Evolutionary conservation across 2,329 filamentous ascomycete genomes (phyloP).

Genomic region (Fusarium nematophilum): DNA sequence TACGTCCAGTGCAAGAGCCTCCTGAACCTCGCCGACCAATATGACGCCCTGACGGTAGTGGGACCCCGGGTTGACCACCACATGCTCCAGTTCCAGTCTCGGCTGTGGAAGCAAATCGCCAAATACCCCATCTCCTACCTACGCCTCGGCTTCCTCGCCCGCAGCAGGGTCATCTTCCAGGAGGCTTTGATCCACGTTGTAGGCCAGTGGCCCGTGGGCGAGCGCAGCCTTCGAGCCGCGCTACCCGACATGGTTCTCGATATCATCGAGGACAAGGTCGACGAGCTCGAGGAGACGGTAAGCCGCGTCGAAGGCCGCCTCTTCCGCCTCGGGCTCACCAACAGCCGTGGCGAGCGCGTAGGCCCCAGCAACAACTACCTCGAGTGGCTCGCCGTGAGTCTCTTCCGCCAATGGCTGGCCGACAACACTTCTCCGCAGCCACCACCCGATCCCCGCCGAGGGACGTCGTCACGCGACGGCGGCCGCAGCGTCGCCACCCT

Average conservation of each 20-base stretch:
- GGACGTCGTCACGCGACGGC: slow-evolving; percentile 44
- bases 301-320: slow-evolving; percentile 82
- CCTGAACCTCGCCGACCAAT: slow-evolving; percentile 90
- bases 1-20: slow-evolving; percentile 95
- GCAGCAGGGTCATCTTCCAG: slow-evolving; percentile 84
- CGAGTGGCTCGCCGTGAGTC: slow-evolving; percentile 87
- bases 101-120: slow-evolving; percentile 94
- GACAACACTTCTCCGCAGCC: slow-evolving; percentile 82
- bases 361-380: slow-evolving; percentile 82
- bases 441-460: slow-evolving; percentile 45
- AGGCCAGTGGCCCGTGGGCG: slow-evolving; percentile 88
- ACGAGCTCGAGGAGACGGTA: slow-evolving; percentile 87
- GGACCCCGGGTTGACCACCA: slow-evolving; percentile 94
- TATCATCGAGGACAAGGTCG: slow-evolving; percentile 93
- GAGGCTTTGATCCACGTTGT: slow-evolving; percentile 94
- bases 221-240: slow-evolving; percentile 78
- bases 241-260: slow-evolving; percentile 84
- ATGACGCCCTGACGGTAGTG: slow-evolving; percentile 88
- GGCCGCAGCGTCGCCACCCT: slow-evolving; percentile 48
- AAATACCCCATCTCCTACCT: slow-evolving; percentile 96
- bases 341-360: slow-evolving; percentile 83
- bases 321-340: slow-evolving; percentile 83
- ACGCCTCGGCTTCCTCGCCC: slow-evolving; percentile 86
- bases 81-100: slow-evolving; percentile 88
- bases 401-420: slow-evolving; percentile 93